phyloP scores from a whole-genome alignment of 2,329 filamentous ascomycete species.

The Penicillium freii region DNA sequence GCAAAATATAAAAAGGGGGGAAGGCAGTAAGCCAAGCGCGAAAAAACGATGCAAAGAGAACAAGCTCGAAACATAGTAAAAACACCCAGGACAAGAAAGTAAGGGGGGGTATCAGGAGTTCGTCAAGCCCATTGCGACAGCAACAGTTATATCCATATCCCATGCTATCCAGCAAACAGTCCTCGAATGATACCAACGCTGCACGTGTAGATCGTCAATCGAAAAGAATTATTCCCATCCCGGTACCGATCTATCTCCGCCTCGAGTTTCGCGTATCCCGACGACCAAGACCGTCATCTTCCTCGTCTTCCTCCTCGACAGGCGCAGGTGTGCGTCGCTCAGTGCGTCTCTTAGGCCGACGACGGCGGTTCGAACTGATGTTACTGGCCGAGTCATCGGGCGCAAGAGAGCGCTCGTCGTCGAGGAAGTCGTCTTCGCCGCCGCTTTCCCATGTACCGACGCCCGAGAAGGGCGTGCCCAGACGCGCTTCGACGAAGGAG shows the following conservation, averaged over 20 bases:
- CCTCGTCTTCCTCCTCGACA: conserved; percentile 50
- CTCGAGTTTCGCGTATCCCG: conserved; percentile 28
- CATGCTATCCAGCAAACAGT: conserved; percentile 1
- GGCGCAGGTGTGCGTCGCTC: conserved; percentile 50
- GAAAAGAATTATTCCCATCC: not conserved
- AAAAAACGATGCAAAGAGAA: not conserved
- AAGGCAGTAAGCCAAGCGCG: not conserved
- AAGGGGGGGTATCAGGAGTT: conserved; percentile 7
- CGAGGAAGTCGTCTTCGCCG: conserved; percentile 46
- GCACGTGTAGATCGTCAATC: not conserved
- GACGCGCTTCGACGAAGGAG: conserved; percentile 40
- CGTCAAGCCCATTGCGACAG: conserved; percentile 5
- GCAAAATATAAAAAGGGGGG: not conserved
- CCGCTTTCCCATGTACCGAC: conserved; percentile 40
- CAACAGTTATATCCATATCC: conserved; percentile 10
- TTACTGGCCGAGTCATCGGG: conserved; percentile 53
- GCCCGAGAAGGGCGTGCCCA: conserved; percentile 42
- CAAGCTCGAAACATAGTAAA: not conserved
- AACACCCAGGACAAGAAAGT: not conserved
- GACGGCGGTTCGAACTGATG: conserved; percentile 46
- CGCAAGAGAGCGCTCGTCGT: conserved; percentile 46
- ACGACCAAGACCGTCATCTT: conserved; percentile 29
- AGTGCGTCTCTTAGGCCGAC: conserved; percentile 47
- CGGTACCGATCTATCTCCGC: conserved; percentile 18
- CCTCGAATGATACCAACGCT: not conserved